Base-by-base conservation (phyloP, 2,329 filamentous ascomycete genomes). In the Uncinocarpus reesii region DNA sequence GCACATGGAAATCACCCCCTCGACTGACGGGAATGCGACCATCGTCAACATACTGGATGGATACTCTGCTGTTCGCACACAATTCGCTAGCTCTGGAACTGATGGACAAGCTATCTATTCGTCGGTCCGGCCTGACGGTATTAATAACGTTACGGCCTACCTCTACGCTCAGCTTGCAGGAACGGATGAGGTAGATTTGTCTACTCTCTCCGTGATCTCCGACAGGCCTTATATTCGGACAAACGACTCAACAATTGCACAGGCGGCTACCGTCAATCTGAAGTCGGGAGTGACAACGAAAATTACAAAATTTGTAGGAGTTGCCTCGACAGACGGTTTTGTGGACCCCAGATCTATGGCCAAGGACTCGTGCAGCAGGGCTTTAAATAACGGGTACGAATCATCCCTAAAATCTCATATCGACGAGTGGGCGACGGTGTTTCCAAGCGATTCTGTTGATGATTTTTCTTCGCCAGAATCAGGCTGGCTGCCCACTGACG, bases 31-130 rank as follows among this genome's bases (percentile, higher is more conserved):
- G 2, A 71, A 78, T 47, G 76, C 74, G 2, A 78, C 74, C 0
- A 70, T 86, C 2, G 78, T 78, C 10, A 84, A 86, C 61, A 67
- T 85, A 0, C 59, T 86, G 3, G 80, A 86, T 55, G 83, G 83
- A 0, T 74, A 76, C 53, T 76, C 78, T 56, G 82, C 83, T n/a
- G 76, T 82, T 7, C 73, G 82, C 11, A 78, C 80, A 0, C 72
- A 77, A 36, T 75, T 79, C 50, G 72, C 73, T 1, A 69, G 70
- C 1, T 83, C 79, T 21, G 75, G 74, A 1, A 65, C 71, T 31
- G 77, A 80, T 32, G 62, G 70, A 1, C 68, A 72, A 15, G 67
- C 75, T 1, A 81, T 87, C 36, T 85, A 76, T 68, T 74, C 78
- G 1, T 76, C 80, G 1, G 81, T 87, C 1, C 73, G 73, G 21